A percentile compares a stretch with the other conserved stretches of the same genome.
phyloP scores from a whole-genome alignment of 176 grass and related monocot genomes.

The Themeda triandra region DNA sequence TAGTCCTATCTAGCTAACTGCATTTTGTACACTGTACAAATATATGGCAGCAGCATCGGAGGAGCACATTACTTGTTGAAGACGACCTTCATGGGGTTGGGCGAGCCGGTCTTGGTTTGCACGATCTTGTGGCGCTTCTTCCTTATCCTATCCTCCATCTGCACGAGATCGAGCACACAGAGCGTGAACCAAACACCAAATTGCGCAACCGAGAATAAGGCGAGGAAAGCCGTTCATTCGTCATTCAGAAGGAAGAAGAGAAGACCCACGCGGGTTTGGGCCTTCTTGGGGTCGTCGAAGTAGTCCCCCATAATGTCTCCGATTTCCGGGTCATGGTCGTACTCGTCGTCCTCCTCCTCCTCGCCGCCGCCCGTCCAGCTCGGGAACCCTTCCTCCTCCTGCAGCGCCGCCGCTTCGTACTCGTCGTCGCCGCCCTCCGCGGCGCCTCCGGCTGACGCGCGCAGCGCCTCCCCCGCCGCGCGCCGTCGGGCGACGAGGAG shows the following conservation, averaged over 20 bases:
- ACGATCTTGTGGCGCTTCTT: conserved; percentile 84
- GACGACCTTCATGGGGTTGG: conserved; percentile 62
- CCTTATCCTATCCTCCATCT: conserved; percentile 89
- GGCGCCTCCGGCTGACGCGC: background rate
- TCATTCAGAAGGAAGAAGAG: background rate
- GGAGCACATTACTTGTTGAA: conserved; percentile 82
- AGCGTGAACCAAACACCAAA: conserved; percentile 6
- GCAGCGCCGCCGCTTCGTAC: conserved; percentile 25
- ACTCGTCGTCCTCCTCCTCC: conserved; percentile 47
- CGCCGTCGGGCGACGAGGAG: conserved; percentile 1
- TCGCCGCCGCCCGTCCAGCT: background rate
- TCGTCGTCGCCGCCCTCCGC: conserved; percentile 9
- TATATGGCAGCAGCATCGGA: background rate
- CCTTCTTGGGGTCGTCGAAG: conserved; percentile 84
- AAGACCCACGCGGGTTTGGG: conserved; percentile 58
- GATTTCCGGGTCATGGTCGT: conserved; percentile 80
- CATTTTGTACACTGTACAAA: conserved; percentile 5
- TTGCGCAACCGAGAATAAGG: background rate
- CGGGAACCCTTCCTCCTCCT: conserved; percentile 6
- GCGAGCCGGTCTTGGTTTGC: conserved; percentile 83
- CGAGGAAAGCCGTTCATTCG: background rate
- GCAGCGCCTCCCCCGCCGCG: background rate
- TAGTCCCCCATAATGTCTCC: conserved; percentile 74
- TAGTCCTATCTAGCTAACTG: background rate
- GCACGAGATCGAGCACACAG: conserved; percentile 29